Evolutionary conservation across 2,329 filamentous ascomycete genomes (phyloP).

Genomic region (Apiospora malaysiana): DNA sequence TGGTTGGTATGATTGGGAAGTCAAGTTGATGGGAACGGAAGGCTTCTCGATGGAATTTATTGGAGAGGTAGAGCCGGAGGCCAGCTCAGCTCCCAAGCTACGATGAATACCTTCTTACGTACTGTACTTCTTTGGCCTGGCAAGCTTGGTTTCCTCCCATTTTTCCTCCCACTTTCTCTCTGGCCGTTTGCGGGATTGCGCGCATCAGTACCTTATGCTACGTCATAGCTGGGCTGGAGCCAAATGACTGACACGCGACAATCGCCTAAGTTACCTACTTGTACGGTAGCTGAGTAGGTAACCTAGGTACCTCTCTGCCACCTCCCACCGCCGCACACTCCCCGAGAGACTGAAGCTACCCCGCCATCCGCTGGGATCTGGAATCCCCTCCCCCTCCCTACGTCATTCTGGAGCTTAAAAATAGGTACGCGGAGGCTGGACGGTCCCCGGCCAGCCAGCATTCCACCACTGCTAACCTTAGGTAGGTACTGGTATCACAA

Average conservation of each 20-base stretch:
- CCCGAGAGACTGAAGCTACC: neutral
- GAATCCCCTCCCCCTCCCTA: too few species aligned
- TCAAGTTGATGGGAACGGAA: slow-evolving; percentile 6
- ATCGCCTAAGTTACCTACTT: too few species aligned
- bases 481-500: neutral
- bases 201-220: slow-evolving; percentile 9
- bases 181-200: slow-evolving; percentile 12
- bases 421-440: neutral
- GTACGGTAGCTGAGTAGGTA: too few species aligned
- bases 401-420: slow-evolving; percentile 18
- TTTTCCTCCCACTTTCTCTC: too few species aligned
- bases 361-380: slow-evolving; percentile 8
- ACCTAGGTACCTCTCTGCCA: neutral
- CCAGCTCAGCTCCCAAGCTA: slow-evolving; percentile 12
- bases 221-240: slow-evolving; percentile 9
- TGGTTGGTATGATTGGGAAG: slow-evolving; percentile 12
- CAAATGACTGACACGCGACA: slow-evolving; percentile 2
- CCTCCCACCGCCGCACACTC: neutral
- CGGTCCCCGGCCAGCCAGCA: too few species aligned
- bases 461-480: too few species aligned
- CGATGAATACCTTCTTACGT: slow-evolving; percentile 7
- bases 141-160: slow-evolving; percentile 9
- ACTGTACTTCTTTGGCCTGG: neutral
- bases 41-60: slow-evolving; percentile 19
- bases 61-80: slow-evolving; percentile 11